Evolutionary conservation across 352 stramenopile genomes (phyloP).

Genomic region (Peronospora destructor): DNA sequence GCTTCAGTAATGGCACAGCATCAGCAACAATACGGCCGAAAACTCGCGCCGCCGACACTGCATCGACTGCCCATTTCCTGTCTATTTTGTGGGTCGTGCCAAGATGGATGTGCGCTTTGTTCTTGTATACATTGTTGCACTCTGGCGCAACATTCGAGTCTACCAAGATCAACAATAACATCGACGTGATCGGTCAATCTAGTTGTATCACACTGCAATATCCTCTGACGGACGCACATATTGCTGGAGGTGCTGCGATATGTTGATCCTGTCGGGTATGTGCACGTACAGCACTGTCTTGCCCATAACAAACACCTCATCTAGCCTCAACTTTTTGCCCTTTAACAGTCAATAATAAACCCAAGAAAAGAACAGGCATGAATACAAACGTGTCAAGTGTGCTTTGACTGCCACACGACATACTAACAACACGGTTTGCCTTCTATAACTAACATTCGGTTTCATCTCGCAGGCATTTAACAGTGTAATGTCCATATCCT

Average conservation of each 20-base stretch:
- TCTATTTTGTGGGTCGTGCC: slow-evolving; percentile 2
- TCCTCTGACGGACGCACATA: slow-evolving; percentile 37
- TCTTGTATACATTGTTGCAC: slow-evolving; percentile 75
- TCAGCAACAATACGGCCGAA: slow-evolving; percentile 25
- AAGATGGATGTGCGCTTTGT: slow-evolving; percentile 44
- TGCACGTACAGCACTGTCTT: slow-evolving; percentile 82
- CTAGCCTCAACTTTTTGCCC: slow-evolving; percentile 51
- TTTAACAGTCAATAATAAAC: slow-evolving; percentile 12
- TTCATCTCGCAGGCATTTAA: slow-evolving; percentile 72
- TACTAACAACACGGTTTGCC: too few relatives aligned
- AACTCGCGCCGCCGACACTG: slow-evolving; percentile 20
- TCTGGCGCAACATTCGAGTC: slow-evolving; percentile 74
- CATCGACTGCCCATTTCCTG: too few relatives aligned
- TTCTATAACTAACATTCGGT: slow-evolving; percentile 37
- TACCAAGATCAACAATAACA: slow-evolving; percentile 18
- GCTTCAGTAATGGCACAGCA: slow-evolving; percentile 21
- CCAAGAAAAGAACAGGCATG: too few relatives aligned
- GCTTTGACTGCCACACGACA: too few relatives aligned
- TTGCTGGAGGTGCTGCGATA: slow-evolving; percentile 70
- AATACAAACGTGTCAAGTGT: neutral
- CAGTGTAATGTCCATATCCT: slow-evolving; percentile 85
- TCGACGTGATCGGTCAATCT: neutral
- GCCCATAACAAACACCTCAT: slow-evolving; percentile 86
- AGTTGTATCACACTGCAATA: neutral
- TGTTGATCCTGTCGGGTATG: slow-evolving; percentile 82